A percentile compares a stretch with the other conserved stretches of the same genome.
phyloP scores from a whole-genome alignment of 345 rosid species.

The Isatis tinctoria region DNA sequence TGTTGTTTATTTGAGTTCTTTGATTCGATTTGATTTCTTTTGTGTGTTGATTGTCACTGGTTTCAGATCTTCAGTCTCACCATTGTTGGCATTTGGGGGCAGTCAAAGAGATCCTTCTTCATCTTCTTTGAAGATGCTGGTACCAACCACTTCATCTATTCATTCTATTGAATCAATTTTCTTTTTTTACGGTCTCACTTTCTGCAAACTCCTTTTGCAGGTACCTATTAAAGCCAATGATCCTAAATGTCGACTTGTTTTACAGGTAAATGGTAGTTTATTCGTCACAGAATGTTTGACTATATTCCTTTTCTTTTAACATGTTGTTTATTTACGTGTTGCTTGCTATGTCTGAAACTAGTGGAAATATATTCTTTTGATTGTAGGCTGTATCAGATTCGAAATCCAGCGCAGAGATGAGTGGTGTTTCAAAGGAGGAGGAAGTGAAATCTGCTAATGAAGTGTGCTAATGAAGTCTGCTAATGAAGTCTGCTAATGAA shows the following conservation, averaged over 20 bases:
- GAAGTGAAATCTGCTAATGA: conserved; percentile 75
- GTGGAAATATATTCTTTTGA: not conserved
- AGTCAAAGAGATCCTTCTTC: conserved; percentile 36
- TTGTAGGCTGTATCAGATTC: conserved; percentile 65
- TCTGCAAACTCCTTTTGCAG: conserved; percentile 34
- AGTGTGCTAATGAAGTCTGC: no score
- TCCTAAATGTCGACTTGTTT: conserved; percentile 29
- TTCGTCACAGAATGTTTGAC: not conserved
- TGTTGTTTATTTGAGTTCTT: not conserved
- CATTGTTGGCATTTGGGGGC: conserved; percentile 40
- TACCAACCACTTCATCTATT: not conserved
- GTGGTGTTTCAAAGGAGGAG: conserved; percentile 43
- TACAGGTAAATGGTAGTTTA: conserved; percentile 45
- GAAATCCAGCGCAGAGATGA: conserved; percentile 50
- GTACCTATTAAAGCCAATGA: conserved; percentile 33
- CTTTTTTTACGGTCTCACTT: not conserved
- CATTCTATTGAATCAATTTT: not conserved
- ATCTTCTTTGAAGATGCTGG: conserved; percentile 34
- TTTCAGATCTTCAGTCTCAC: conserved; percentile 53
- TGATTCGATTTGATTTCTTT: not conserved
- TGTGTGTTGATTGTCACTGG: not conserved
- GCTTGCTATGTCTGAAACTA: not conserved
- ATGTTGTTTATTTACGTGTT: not conserved
- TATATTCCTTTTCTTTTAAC: not conserved
- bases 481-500: no score